Percentiles rank a stretch among this genome's conserved stretches.
These are phyloP conservation scores for Friedmanniomyces endolithicus DNA, from an alignment of 495 filamentous ascomycete genomes.

Conservation along the genomic window DNA sequence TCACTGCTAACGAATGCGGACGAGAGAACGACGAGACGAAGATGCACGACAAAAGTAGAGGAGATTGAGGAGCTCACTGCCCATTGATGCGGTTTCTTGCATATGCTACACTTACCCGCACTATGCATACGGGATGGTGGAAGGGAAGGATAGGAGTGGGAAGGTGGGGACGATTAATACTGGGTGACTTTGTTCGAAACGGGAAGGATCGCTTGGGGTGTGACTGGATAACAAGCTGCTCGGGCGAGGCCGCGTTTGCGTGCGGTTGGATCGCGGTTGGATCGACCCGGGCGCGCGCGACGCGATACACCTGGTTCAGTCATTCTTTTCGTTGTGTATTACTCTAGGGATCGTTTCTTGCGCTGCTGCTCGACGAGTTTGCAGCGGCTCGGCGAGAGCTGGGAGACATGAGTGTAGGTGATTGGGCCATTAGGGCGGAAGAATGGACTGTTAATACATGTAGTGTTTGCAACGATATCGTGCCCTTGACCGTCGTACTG, in stretches of 20 bases:
- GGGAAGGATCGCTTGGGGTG: no score
- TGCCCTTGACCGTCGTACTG: no score
- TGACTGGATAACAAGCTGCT: neutral
- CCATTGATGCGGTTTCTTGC: neutral
- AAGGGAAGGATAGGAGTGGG: no score
- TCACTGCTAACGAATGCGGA: neutral
- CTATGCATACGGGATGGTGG: neutral
- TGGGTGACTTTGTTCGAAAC: neutral
- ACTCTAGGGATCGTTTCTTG: neutral
- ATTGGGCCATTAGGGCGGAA: neutral
- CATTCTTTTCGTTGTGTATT: neutral
- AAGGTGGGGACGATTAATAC: neutral
- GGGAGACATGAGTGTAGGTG: neutral
- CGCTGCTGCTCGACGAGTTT: neutral
- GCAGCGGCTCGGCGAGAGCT: neutral
- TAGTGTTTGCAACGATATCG: neutral
- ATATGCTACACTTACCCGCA: neutral
- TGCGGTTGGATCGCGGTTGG: neutral
- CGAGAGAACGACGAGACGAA: neutral
- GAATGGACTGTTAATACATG: conserved; percentile 1
- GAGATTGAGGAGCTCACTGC: neutral
- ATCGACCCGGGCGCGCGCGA: neutral
- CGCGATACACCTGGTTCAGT: neutral
- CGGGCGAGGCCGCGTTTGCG: neutral
- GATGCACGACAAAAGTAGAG: neutral